These are phyloP conservation scores for Monosporozyma siamensis DNA, from an alignment of 805 yeast genomes.

Conservation along the genomic window DNA sequence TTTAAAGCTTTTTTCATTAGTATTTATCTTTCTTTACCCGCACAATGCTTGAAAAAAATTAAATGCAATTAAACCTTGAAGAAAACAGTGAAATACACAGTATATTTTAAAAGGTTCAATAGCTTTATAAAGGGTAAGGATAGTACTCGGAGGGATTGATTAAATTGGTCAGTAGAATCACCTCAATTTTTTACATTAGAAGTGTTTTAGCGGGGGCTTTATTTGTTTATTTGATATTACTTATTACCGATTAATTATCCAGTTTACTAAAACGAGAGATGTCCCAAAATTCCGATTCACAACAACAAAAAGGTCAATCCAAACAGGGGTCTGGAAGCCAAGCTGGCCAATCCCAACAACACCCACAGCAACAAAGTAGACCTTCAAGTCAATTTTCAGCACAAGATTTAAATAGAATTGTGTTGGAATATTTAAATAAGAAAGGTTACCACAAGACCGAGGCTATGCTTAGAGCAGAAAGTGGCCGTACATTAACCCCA, in stretches of 20 bases:
- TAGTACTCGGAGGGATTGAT: neutral
- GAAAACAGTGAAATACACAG: neutral
- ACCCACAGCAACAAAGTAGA: constrained; percentile 2
- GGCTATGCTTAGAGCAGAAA: constrained; percentile 84
- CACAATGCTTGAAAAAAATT: neutral
- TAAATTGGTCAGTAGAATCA: neutral
- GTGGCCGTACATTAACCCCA: constrained; percentile 50
- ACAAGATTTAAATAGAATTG: constrained; percentile 85
- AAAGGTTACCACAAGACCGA: constrained; percentile 94
- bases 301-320: constrained; percentile 3
- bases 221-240: no score
- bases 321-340: neutral
- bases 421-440: constrained; percentile 82
- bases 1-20: neutral
- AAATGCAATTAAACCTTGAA: no score
- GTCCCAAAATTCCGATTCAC: constrained; percentile 5
- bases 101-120: no score
- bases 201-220: no score
- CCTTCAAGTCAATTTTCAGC: constrained; percentile 43
- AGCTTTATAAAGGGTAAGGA: no score
- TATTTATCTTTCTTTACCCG: neutral
- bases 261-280: no score
- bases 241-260: no score
- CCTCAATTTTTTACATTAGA: no score
- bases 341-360: constrained; percentile 3